Evolutionary conservation across 768 basidiomycete genomes (phyloP).

Genomic region (Coprinopsis cinerea): DNA sequence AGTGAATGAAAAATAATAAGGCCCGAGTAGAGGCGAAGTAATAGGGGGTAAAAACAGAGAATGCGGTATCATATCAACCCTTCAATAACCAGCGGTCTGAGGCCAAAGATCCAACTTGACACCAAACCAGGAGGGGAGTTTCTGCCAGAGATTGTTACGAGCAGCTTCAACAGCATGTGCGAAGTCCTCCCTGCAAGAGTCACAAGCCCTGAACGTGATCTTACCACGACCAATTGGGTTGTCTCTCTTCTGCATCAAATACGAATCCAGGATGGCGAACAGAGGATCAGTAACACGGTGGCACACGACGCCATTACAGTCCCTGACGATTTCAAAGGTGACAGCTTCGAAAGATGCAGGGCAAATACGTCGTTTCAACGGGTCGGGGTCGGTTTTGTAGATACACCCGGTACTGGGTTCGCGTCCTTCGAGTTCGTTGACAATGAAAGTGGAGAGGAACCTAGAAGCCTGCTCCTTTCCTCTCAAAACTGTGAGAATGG

Average conservation of each 20-base stretch:
- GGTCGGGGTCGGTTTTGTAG: conserved; percentile 41
- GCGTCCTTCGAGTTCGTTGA: conserved; percentile 67
- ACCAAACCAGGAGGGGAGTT: conserved; percentile 61
- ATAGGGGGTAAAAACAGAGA: no score
- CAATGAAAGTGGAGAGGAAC: conserved; percentile 73
- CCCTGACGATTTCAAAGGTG: conserved; percentile 69
- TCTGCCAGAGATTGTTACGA: conserved; percentile 60
- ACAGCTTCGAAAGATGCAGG: conserved; percentile 69
- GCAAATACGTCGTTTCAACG: conserved; percentile 46
- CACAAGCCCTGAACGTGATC: conserved; percentile 52
- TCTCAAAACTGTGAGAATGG: conserved; percentile 50
- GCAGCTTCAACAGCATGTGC: conserved; percentile 51
- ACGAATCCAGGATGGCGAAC: conserved; percentile 62
- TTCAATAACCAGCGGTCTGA: conserved; percentile 6
- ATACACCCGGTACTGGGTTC: conserved; percentile 43
- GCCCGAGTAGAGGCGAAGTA: no score
- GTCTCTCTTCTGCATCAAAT: conserved; percentile 58
- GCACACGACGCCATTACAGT: conserved; percentile 62
- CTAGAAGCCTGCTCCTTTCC: conserved; percentile 71
- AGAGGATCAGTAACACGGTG: conserved; percentile 66
- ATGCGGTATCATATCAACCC: no score
- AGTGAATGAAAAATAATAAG: no score
- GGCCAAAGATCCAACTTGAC: conserved; percentile 35
- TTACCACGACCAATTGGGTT: conserved; percentile 38
- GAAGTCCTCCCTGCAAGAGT: conserved; percentile 59